A percentile compares a stretch with the other conserved stretches of the same genome.
These are phyloP conservation scores for Apodospora peruviana DNA, from an alignment of 495 filamentous ascomycete genomes.

Conservation along the genomic window DNA sequence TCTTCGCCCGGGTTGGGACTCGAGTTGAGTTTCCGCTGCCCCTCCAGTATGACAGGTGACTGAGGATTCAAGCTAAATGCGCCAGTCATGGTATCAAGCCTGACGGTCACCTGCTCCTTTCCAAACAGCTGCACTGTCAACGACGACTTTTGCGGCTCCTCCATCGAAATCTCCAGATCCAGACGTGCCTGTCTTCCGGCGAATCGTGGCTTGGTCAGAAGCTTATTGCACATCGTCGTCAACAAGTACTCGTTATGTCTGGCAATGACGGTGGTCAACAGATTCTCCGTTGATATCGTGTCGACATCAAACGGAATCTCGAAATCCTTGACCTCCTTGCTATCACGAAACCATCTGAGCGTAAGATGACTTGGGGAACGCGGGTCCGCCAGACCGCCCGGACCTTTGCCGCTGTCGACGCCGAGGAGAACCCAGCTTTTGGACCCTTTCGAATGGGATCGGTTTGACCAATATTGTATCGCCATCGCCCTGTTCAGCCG, in stretches of 20 bases:
- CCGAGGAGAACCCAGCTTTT: slow-evolving; percentile 94
- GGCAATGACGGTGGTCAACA: slow-evolving; percentile 69
- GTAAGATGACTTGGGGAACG: slow-evolving; percentile 47
- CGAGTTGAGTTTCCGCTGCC: slow-evolving; percentile 49
- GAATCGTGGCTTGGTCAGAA: slow-evolving; percentile 55
- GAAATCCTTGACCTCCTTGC: slow-evolving; percentile 61
- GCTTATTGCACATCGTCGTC: slow-evolving; percentile 48
- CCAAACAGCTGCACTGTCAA: slow-evolving; percentile 64
- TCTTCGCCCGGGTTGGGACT: slow-evolving; percentile 49
- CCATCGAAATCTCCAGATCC: slow-evolving; percentile 45
- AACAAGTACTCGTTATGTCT: slow-evolving; percentile 67
- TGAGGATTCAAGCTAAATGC: slow-evolving; percentile 47
- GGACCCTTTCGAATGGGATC: slow-evolving; percentile 43
- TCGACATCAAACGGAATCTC: slow-evolving; percentile 59
- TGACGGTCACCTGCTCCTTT: slow-evolving; percentile 50
- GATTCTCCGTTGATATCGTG: slow-evolving; percentile 62
- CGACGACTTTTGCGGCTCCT: slow-evolving; percentile 58
- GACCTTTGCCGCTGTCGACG: slow-evolving; percentile 56
- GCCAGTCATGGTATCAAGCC: slow-evolving; percentile 64
- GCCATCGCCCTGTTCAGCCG: slow-evolving; percentile 70
- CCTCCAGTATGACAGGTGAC: slow-evolving; percentile 28
- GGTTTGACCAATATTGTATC: slow-evolving; percentile 82
- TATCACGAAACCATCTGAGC: slow-evolving; percentile 80
- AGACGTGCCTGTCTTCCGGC: slow-evolving; percentile 49
- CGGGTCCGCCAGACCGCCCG: slow-evolving; percentile 23